These are phyloP conservation scores for Tetradesmus lagerheimii DNA, from an alignment of 139 green algal genomes.

Conservation along the genomic window DNA sequence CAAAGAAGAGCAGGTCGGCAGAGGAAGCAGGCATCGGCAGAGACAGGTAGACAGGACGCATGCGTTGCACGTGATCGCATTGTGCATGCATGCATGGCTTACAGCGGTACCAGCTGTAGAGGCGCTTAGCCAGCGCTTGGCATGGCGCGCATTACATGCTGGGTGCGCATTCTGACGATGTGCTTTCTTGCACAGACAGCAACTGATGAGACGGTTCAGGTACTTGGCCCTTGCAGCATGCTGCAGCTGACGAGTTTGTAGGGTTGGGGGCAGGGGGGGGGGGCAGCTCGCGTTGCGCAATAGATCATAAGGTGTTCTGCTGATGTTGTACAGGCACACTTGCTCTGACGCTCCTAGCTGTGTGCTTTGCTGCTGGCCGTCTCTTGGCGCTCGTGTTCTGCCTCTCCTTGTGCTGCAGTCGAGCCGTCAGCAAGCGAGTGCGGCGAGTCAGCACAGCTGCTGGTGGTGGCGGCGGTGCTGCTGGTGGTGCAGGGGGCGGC, in stretches of 20 bases:
- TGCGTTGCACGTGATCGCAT: neutral
- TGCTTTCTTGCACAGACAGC: no score
- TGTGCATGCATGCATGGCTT: no score
- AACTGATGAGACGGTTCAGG: no score
- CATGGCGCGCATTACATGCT: no score
- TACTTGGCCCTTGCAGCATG: no score
- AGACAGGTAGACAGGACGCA: slow-evolving; percentile 39
- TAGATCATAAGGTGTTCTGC: no score
- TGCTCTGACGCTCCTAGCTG: neutral
- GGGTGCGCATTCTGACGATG: no score
- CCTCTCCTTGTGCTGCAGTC: slow-evolving; percentile 4
- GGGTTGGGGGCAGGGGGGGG: no score
- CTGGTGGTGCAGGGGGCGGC: slow-evolving; percentile 14
- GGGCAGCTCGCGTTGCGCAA: no score
- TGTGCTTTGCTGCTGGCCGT: neutral
- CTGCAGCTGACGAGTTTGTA: neutral
- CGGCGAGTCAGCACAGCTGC: slow-evolving; percentile 6
- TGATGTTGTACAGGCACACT: no score
- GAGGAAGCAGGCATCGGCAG: slow-evolving; percentile 40
- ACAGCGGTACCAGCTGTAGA: no score
- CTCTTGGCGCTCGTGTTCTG: neutral
- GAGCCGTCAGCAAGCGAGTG: slow-evolving; percentile 17
- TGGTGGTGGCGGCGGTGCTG: neutral
- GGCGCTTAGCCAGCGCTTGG: no score
- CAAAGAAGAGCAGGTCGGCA: slow-evolving; percentile 39